Conservation (phyloP, 371 early-diverging fungal species). For the Dentiscutata heterogama region DNA sequence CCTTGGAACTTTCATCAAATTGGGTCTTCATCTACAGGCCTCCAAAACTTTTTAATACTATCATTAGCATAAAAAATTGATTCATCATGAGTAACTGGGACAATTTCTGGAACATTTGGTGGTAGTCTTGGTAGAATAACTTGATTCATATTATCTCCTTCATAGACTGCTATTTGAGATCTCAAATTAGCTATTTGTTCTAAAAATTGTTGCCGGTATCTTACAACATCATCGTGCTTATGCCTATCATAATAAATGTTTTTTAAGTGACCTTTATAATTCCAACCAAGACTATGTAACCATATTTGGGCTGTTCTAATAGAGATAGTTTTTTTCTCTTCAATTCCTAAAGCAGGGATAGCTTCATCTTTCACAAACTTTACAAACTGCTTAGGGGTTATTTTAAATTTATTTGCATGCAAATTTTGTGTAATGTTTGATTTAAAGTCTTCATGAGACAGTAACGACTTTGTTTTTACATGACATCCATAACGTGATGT, state of each 20-base stretch:
- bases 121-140: not conserved
- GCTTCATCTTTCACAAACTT: conserved; percentile 16
- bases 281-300: not conserved
- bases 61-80: too few species aligned
- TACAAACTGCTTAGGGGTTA: conserved; percentile 3
- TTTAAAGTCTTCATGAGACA: conserved; percentile 5
- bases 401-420: conserved; percentile 10
- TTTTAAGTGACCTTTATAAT: conserved; percentile 21
- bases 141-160: not conserved
- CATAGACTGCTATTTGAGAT: not conserved
- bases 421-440: not conserved
- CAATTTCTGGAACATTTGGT: not conserved
- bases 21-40: not conserved
- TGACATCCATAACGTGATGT: not conserved
- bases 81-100: not conserved
- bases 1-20: not conserved
- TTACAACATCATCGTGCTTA: conserved; percentile 17
- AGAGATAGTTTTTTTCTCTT: conserved; percentile 15
- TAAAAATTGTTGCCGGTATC: conserved; percentile 11
- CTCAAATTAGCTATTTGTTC: not conserved
- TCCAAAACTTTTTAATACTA: not conserved
- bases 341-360: not conserved
- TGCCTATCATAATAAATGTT: conserved; percentile 25
- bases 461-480: conserved; percentile 1
- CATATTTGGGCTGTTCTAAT: conserved; percentile 3